Percentiles rank a stretch among this genome's conserved stretches.
Evolutionary conservation across 768 basidiomycete genomes (phyloP).

Genomic region (Tricholoma matsutake): DNA sequence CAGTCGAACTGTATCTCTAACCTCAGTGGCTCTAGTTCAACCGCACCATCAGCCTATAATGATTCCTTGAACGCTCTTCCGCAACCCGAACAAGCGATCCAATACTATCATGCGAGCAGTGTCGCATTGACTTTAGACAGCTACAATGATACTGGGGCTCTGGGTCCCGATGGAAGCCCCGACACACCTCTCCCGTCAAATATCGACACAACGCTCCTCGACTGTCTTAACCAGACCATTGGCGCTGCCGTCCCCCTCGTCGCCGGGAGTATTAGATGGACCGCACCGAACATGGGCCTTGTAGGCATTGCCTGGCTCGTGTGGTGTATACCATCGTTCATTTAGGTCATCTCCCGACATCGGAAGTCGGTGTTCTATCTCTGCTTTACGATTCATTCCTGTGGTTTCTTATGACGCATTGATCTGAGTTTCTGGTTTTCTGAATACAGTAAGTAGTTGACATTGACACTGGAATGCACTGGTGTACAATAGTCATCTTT

Average conservation of each 20-base stretch:
- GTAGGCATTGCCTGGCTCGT: slow-evolving; percentile 21
- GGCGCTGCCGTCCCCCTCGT: slow-evolving; percentile 56
- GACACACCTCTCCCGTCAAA: slow-evolving; percentile 50
- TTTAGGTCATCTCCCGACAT: not conserved
- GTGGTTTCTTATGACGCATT: not conserved
- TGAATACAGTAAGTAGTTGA: no score
- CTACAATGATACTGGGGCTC: slow-evolving; percentile 60
- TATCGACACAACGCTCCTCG: slow-evolving; percentile 47
- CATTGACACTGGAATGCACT: no score
- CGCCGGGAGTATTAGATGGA: slow-evolving; percentile 27
- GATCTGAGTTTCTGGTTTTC: no score
- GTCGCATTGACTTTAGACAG: slow-evolving; percentile 60
- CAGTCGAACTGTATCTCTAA: slow-evolving; percentile 34
- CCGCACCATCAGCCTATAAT: slow-evolving; percentile 27
- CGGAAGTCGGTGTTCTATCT: not conserved
- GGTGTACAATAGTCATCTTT: no score
- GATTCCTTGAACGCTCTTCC: slow-evolving; percentile 29
- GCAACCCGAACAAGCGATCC: slow-evolving; percentile 53
- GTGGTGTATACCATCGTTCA: slow-evolving; percentile 12
- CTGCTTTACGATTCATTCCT: not conserved
- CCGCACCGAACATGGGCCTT: slow-evolving; percentile 17
- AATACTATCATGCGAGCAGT: slow-evolving; percentile 69
- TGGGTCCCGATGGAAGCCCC: slow-evolving; percentile 38
- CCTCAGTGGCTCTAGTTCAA: slow-evolving; percentile 19
- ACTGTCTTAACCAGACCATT: slow-evolving; percentile 64